Percentiles rank a stretch among this genome's conserved stretches.
These are phyloP conservation scores for Talaromyces wortmannii DNA, from an alignment of 495 filamentous ascomycete species.

Conservation along the genomic window DNA sequence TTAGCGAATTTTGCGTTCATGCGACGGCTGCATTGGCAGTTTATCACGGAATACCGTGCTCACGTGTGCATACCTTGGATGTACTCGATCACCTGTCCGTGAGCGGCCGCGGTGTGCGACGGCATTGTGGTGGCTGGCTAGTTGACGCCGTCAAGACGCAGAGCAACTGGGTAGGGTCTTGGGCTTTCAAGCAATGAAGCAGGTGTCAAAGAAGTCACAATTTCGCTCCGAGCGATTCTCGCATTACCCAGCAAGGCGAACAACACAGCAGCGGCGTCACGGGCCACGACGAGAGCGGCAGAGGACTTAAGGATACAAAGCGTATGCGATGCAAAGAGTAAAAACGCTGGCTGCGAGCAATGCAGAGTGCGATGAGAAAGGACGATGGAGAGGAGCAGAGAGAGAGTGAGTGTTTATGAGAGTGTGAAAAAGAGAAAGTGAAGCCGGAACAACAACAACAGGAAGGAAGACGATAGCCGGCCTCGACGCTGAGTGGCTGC, in stretches of 20 bases:
- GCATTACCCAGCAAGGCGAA: background rate
- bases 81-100: constrained; percentile 72
- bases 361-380: constrained; percentile 8
- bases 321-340: constrained; percentile 3
- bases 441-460: background rate
- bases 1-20: constrained; percentile 4
- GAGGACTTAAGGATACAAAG: background rate
- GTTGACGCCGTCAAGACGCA: background rate
- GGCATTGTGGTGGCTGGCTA: constrained; percentile 22
- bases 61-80: constrained; percentile 54
- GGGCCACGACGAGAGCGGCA: background rate
- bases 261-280: background rate
- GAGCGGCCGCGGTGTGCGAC: constrained; percentile 35
- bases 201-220: too few species aligned
- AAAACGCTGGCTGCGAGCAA: constrained; percentile 3
- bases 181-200: too few species aligned
- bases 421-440: constrained; percentile 14
- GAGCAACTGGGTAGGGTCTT: background rate
- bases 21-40: background rate
- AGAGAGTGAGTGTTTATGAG: constrained; percentile 11
- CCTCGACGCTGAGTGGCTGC: too few species aligned
- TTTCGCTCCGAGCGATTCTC: too few species aligned
- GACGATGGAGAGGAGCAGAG: constrained; percentile 16
- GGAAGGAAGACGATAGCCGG: too few species aligned
- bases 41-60: background rate